Percentiles rank a stretch among this genome's conserved stretches.
Evolutionary conservation across 108 stramenopile species (phyloP).

Genomic region (Mediolabrus comicus): DNA sequence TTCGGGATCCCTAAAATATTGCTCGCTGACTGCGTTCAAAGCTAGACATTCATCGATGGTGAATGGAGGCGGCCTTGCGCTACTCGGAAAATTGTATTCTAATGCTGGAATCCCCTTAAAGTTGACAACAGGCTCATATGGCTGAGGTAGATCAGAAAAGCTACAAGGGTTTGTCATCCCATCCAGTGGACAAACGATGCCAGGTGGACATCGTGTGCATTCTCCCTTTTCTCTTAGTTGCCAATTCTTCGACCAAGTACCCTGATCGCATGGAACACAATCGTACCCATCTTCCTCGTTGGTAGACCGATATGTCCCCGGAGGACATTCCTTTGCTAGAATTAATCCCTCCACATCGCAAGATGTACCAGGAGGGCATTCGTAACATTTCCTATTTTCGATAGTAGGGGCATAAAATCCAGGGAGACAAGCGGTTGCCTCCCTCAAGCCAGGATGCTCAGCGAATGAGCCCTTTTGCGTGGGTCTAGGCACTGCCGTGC

Average conservation of each 20-base stretch:
- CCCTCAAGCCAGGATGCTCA: slow-evolving; percentile 64
- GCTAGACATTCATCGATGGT: slow-evolving; percentile 70
- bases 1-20: slow-evolving; percentile 8
- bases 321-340: slow-evolving; percentile 39
- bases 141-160: slow-evolving; percentile 68
- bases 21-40: slow-evolving; percentile 50
- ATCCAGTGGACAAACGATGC: slow-evolving; percentile 74
- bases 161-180: slow-evolving; percentile 78
- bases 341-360: slow-evolving; percentile 34
- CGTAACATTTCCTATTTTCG: slow-evolving; percentile 49
- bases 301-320: slow-evolving; percentile 38
- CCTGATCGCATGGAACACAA: slow-evolving; percentile 88
- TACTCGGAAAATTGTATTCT: slow-evolving; percentile 60
- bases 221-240: slow-evolving; percentile 78
- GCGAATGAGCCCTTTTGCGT: slow-evolving; percentile 73
- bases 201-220: slow-evolving; percentile 76
- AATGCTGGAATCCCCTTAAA: slow-evolving; percentile 57
- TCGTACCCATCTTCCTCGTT: slow-evolving; percentile 14
- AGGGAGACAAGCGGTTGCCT: slow-evolving; percentile 62
- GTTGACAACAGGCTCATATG: slow-evolving; percentile 76
- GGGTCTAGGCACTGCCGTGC: slow-evolving; percentile 79
- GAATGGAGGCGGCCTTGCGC: slow-evolving; percentile 55
- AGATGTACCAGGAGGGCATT: slow-evolving; percentile 40
- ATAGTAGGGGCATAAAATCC: slow-evolving; percentile 79
- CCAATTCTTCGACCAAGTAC: slow-evolving; percentile 90